Conservation (phyloP, 345 rosid genomes). For the Clausena lansium region DNA sequence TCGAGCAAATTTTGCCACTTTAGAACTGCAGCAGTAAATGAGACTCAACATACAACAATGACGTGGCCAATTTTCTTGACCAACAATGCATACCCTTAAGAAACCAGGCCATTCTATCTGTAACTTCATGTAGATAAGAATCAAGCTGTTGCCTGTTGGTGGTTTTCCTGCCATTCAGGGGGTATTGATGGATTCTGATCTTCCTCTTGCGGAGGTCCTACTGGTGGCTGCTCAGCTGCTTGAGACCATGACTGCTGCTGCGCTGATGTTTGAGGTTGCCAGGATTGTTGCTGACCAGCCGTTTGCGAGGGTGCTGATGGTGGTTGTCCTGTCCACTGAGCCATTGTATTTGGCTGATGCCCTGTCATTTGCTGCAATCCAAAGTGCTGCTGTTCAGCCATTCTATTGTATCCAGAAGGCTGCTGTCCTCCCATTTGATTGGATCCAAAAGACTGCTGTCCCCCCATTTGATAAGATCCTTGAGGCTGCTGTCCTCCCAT, state of each 20-base stretch:
- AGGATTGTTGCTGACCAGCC: constrained; percentile 28
- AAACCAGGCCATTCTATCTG: not conserved
- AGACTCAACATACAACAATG: not conserved
- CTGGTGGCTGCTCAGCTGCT: constrained; percentile 6
- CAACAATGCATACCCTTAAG: not conserved
- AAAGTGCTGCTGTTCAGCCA: constrained; percentile 23
- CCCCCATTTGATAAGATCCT: not conserved
- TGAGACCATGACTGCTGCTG: constrained; percentile 22
- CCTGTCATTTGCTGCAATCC: constrained; percentile 20
- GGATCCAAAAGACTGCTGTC: constrained; percentile 7
- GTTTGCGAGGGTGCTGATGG: constrained; percentile 23
- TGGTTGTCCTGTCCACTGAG: constrained; percentile 27
- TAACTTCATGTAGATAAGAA: not conserved
- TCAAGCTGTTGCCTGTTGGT: constrained; percentile 24
- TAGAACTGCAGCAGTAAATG: not conserved
- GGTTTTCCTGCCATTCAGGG: constrained; percentile 19
- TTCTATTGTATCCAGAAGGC: constrained; percentile 14
- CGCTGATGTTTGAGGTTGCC: constrained; percentile 28
- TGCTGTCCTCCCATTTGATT: not conserved
- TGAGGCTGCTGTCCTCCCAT: constrained; percentile 6
- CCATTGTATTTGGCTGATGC: not conserved
- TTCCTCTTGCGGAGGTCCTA: constrained; percentile 16
- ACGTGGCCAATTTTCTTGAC: not conserved
- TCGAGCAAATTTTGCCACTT: not conserved
- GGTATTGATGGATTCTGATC: constrained; percentile 24